These are phyloP conservation scores for Aureobasidium vineae DNA, from an alignment of 2,329 filamentous ascomycete genomes.

Conservation along the genomic window DNA sequence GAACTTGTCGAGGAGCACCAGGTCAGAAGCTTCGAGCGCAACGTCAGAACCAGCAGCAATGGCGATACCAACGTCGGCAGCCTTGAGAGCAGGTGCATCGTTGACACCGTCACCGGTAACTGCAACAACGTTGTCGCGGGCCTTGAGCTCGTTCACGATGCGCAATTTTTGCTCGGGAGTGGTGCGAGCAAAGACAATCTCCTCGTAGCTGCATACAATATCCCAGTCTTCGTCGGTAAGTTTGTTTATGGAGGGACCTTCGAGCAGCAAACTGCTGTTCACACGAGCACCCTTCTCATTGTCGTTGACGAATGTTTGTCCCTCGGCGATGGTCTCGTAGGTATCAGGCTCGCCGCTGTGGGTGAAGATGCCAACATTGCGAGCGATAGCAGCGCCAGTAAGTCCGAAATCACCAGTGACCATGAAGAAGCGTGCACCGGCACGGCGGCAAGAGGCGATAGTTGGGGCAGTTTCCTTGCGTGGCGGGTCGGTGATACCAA, in stretches of 20 bases:
- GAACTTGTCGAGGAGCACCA: slow-evolving; percentile 82
- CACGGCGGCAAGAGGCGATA: slow-evolving; percentile 39
- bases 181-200: slow-evolving; percentile 49
- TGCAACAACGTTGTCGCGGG: slow-evolving; percentile 43
- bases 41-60: slow-evolving; percentile 34
- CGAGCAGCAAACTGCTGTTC: slow-evolving; percentile 29
- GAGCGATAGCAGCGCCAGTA: slow-evolving; percentile 44
- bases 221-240: slow-evolving; percentile 46
- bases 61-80: slow-evolving; percentile 48
- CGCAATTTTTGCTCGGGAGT: slow-evolving; percentile 46
- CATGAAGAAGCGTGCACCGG: slow-evolving; percentile 46
- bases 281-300: slow-evolving; percentile 14
- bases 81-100: slow-evolving; percentile 47
- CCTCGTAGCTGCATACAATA: slow-evolving; percentile 51
- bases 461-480: slow-evolving; percentile 41
- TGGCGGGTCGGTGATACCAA: slow-evolving; percentile 49
- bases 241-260: slow-evolving; percentile 31
- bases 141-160: slow-evolving; percentile 45
- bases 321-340: slow-evolving; percentile 28
- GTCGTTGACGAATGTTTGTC: slow-evolving; percentile 18
- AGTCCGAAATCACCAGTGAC: slow-evolving; percentile 46
- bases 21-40: slow-evolving; percentile 62
- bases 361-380: slow-evolving; percentile 44
- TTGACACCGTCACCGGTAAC: slow-evolving; percentile 48
- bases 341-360: slow-evolving; percentile 38